Base-by-base conservation (phyloP, 345 rosid species). In the Alliaria petiolata region DNA sequence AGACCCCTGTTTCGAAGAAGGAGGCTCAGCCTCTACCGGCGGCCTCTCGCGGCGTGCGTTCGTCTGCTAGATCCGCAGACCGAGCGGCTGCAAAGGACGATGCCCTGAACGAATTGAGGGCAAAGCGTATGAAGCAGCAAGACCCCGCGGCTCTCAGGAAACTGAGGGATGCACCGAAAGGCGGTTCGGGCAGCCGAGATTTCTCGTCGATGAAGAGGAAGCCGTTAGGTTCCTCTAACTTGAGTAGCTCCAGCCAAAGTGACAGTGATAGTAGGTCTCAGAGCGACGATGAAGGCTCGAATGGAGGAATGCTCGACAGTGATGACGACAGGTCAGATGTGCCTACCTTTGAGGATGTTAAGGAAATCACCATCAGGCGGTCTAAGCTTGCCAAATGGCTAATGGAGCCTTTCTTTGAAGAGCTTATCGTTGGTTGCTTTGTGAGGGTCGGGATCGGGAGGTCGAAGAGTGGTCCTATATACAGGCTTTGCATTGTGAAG, bases 371-470 rank as follows among this genome's bases (percentile, higher is more conserved):
- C 4, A 87, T 92, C 19, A 85, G 91, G 57, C 83, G 98, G 69
- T 84, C 99, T 53, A 92, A 92, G 76, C 99, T 95, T 72, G 92
- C 84, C 3, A 95, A 88, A 78, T 95, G 98, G 99, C 65, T 92
- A 45, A 92, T 95, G 98, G 98, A 95, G 81, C 99, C 99, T 17
- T 95, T 95, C 84, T 95, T 95, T 61, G 99, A 95, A 57, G 98
- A 92, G 79, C 79, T 95, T 81, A 92, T 95, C 61, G 90, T 92
- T 40, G 97, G 97, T 6, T 95, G 98, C 79, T 95, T 85, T 81
- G 98, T 92, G 71, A 83, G 99, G 59, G 96, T 95, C 36, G 99
- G 99, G 33, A 90, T 92, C 10, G 98, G 98, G 55, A 86, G 81
- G 83, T 90, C 99, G 5, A 92, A 76, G 68, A 70, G 46, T 62